A percentile compares a stretch with the other conserved stretches of the same genome.
These are phyloP conservation scores for Cichorium intybus DNA, from an alignment of 140 eudicot genomes.

Conservation along the genomic window DNA sequence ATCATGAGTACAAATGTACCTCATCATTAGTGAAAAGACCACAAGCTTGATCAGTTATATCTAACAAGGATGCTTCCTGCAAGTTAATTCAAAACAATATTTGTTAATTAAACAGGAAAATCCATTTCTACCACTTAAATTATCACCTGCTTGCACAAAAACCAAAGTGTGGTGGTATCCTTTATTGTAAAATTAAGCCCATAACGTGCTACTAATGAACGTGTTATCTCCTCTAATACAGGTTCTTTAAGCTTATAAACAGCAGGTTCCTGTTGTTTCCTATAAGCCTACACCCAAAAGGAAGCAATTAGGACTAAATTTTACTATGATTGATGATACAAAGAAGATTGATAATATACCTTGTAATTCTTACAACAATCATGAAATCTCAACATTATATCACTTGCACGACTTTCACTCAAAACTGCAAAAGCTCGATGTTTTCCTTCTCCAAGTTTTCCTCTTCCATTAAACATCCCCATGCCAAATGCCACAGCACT, in stretches of 20 bases:
- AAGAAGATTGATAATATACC: slow-evolving; percentile 28
- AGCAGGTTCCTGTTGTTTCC: slow-evolving; percentile 84
- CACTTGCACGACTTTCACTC: slow-evolving; percentile 81
- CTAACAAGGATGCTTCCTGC: slow-evolving; percentile 86
- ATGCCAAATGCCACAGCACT: slow-evolving; percentile 99
- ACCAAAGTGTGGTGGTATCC: slow-evolving; percentile 88
- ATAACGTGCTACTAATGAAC: slow-evolving; percentile 47
- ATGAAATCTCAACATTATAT: slow-evolving; percentile 55
- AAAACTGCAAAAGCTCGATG: slow-evolving; percentile 75
- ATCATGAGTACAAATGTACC: slow-evolving; percentile 41
- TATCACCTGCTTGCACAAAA: slow-evolving; percentile 87
- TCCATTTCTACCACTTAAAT: not conserved
- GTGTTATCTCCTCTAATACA: slow-evolving; percentile 60
- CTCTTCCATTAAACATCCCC: slow-evolving; percentile 88
- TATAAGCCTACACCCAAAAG: slow-evolving; percentile 36
- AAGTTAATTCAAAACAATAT: not conserved
- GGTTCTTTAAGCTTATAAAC: slow-evolving; percentile 86
- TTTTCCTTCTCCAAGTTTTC: slow-evolving; percentile 78
- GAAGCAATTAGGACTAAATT: not conserved
- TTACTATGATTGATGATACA: not conserved
- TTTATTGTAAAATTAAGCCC: slow-evolving; percentile 67
- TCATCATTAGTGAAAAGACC: slow-evolving; percentile 72
- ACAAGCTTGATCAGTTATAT: slow-evolving; percentile 86
- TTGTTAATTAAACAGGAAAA: not conserved
- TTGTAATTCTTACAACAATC: slow-evolving; percentile 75